Base-by-base conservation (phyloP, 2,329 filamentous ascomycete genomes). In the Aspergillus ruber region DNA sequence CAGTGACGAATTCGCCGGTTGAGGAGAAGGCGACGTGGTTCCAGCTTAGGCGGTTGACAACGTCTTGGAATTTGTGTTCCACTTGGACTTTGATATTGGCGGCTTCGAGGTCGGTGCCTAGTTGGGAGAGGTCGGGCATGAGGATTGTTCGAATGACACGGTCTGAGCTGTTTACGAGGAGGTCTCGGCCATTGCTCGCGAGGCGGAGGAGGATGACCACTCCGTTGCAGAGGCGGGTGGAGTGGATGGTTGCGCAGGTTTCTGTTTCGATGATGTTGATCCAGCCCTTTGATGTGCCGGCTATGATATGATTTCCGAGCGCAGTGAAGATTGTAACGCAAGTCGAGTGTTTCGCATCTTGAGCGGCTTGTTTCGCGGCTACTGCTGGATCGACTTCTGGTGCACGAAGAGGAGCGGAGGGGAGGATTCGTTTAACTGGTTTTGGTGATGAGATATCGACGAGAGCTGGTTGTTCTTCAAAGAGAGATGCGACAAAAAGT, bases 11-110 rank as follows among this genome's bases (percentile, higher is more conserved):
- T 69, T 98, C 93, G 45, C 90, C 90, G 0, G 88, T 93, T 1
- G 88, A 86, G 61, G 89, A 95, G 66, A 98, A 97, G 0, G 90
- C 90, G 49, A 95, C 90, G 62, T 96, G 90, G 62, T 97, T 98
- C 93, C 93, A 98, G 6, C 87, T 90, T 10, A 97, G 74, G 40
- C 87, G 83, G 64, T 98, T 97, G 44, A 98, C 93, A 3, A 97
- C 86, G 64, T 98, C 94, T 67, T 97, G 90, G 60, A 97, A 98
- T 64, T 96, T 97, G 73, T 98, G 93, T 69, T 98, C 91, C 10
- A 96, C 82, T 36, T 93, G 88, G 36, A 98, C 76, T 59, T 91
- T 85, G 60, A 98, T 85, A 23, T 86, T 91, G 58, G 94, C 86
- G 17, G 86, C 81, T 56, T 95, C 87, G 39, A 95, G 78, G 58